Percentiles rank a stretch among this genome's conserved stretches.
Evolutionary conservation across 1,139 yeast species (phyloP).

Genomic region (Waltiozyma sp.): DNA sequence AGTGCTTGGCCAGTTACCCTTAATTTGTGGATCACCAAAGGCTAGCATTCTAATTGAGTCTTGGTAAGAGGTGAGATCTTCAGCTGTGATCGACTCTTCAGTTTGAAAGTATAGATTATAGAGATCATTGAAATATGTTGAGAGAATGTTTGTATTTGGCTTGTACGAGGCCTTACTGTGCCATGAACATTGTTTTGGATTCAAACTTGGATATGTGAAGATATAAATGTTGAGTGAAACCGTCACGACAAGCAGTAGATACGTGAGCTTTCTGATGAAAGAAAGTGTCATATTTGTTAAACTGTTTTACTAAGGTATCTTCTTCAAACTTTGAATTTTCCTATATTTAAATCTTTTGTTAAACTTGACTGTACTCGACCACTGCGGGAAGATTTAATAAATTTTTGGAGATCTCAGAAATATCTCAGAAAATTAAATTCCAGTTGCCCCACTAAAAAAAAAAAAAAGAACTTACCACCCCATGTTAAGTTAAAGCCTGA

Average conservation of each 20-base stretch:
- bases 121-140: not conserved
- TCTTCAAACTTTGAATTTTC: too few relatives aligned
- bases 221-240: conserved; percentile 44
- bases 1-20: conserved; percentile 69
- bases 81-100: not conserved
- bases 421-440: too few relatives aligned
- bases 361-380: too few relatives aligned
- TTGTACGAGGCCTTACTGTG: conserved; percentile 1
- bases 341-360: too few relatives aligned
- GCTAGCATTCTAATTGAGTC: conserved; percentile 55
- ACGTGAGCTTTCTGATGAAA: conserved; percentile 7
- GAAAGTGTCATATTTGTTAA: conserved; percentile 1
- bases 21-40: conserved; percentile 94
- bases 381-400: too few relatives aligned
- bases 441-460: too few relatives aligned
- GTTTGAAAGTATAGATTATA: conserved; percentile 9
- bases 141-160: not conserved
- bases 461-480: too few relatives aligned
- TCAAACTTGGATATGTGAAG: conserved; percentile 63
- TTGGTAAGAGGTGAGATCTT: not conserved
- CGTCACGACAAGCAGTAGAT: conserved; percentile 21
- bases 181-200: conserved; percentile 51
- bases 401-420: too few relatives aligned
- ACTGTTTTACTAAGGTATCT: too few relatives aligned
- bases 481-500: too few relatives aligned